Evolutionary conservation across 805 yeast species (phyloP).

Genomic region (Yamadazyma tumulicola): DNA sequence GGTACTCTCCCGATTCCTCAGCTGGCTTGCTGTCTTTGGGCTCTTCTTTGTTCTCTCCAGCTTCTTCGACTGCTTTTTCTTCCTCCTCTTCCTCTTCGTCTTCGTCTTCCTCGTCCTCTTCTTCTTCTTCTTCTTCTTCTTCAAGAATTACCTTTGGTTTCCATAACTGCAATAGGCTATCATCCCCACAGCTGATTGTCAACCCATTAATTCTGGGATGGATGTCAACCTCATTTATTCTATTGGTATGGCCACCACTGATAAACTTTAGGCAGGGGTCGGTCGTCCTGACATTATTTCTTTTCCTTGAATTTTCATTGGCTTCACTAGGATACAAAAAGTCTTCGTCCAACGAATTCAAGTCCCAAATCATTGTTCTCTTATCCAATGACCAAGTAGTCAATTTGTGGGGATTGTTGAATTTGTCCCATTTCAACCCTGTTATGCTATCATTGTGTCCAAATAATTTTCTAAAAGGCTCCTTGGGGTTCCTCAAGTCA

Average conservation of each 20-base stretch:
- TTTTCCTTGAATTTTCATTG: conserved; percentile 43
- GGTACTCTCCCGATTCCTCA: neutral
- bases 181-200: conserved; percentile 70
- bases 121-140: conserved; percentile 32
- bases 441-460: conserved; percentile 54
- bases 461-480: conserved; percentile 59
- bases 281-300: conserved; percentile 29
- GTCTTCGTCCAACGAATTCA: conserved; percentile 54
- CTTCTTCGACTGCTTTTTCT: too few species aligned
- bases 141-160: conserved; percentile 51
- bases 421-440: conserved; percentile 49
- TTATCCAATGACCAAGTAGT: conserved; percentile 64
- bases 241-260: conserved; percentile 84
- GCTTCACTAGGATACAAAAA: conserved; percentile 33
- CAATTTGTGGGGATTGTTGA: conserved; percentile 47
- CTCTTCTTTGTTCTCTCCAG: neutral
- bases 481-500: conserved; percentile 63
- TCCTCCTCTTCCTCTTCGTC: conserved; percentile 10
- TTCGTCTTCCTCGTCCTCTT: conserved; percentile 17
- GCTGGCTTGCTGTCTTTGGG: too few species aligned
- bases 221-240: conserved; percentile 65
- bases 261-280: conserved; percentile 78
- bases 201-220: conserved; percentile 59
- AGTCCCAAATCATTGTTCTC: conserved; percentile 73
- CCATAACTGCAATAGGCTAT: conserved; percentile 74